A percentile compares a stretch with the other conserved stretches of the same genome.
Conservation (phyloP, 2,329 filamentous ascomycete species). For the Lasiodiplodia sp. region DNA sequence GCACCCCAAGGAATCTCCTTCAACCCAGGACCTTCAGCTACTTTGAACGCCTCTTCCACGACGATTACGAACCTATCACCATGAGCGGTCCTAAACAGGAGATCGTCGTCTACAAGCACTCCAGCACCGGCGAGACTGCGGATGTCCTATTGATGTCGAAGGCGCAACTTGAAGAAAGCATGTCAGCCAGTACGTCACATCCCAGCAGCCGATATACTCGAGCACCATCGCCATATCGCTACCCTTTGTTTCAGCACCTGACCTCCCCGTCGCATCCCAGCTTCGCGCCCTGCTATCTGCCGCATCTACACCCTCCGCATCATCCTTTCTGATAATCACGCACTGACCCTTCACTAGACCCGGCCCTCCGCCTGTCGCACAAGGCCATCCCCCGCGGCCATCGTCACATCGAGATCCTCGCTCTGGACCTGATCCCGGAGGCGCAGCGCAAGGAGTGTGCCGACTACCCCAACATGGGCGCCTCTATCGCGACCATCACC, state of each 20-base stretch:
- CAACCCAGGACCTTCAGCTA: not conserved
- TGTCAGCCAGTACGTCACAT: not conserved
- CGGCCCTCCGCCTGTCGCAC: not conserved
- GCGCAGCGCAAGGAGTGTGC: constrained; percentile 1
- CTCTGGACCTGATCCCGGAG: constrained; percentile 1
- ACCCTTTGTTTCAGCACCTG: not conserved
- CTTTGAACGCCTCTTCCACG: not conserved
- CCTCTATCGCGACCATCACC: constrained; percentile 5
- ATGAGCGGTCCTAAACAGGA: constrained; percentile 5
- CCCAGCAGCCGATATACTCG: not conserved
- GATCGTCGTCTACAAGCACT: constrained; percentile 19
- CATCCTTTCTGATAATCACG: not conserved
- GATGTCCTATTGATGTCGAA: constrained; percentile 18
- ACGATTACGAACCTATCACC: not conserved
- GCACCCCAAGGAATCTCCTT: not conserved
- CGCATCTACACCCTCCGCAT: not conserved
- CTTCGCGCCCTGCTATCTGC: not conserved
- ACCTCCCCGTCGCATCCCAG: too few species aligned
- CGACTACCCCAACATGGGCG: constrained; percentile 5
- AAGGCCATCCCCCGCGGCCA: constrained; percentile 14
- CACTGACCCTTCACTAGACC: not conserved
- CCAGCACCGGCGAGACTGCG: not conserved
- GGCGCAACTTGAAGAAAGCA: not conserved
- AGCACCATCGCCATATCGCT: not conserved
- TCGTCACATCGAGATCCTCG: constrained; percentile 9